Evolutionary conservation across 2,329 filamentous ascomycete genomes (phyloP).

Genomic region (Chaetomium sp.): DNA sequence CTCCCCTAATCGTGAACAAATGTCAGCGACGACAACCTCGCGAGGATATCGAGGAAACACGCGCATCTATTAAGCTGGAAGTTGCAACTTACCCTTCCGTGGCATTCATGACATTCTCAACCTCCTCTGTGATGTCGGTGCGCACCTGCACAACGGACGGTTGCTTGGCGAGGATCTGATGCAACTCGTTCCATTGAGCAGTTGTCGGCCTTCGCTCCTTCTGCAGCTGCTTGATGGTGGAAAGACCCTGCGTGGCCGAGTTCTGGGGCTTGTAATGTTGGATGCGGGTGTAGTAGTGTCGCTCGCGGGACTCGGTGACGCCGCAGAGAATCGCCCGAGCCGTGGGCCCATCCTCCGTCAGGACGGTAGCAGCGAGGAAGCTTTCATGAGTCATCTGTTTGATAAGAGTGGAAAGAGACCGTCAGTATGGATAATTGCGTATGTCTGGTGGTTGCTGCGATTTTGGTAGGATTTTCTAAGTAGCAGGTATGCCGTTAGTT

Average conservation of each 20-base stretch:
- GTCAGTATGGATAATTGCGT: background rate
- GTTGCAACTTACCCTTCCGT: constrained; percentile 13
- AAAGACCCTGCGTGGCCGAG: constrained; percentile 28
- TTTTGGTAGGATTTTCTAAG: background rate
- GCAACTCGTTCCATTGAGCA: constrained; percentile 55
- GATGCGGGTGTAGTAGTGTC: constrained; percentile 52
- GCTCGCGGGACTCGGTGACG: constrained; percentile 61
- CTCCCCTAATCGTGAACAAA: background rate
- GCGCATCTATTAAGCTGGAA: background rate
- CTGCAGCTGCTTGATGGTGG: constrained; percentile 34
- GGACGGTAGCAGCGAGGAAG: constrained; percentile 48
- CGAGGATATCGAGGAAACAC: background rate
- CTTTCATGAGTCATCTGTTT: constrained; percentile 28
- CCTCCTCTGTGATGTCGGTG: constrained; percentile 54
- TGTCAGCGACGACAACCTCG: background rate
- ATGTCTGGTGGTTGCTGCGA: background rate
- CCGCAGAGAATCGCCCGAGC: constrained; percentile 58
- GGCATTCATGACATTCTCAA: constrained; percentile 3
- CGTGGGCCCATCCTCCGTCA: constrained; percentile 53
- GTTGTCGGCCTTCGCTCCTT: constrained; percentile 40
- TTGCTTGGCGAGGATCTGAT: constrained; percentile 57
- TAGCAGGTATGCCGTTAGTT: background rate
- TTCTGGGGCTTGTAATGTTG: constrained; percentile 47
- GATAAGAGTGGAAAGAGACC: background rate
- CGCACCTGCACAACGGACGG: constrained; percentile 60